These are phyloP conservation scores for Skeletonema potamos DNA, from an alignment of 108 stramenopile species.

Conservation along the genomic window DNA sequence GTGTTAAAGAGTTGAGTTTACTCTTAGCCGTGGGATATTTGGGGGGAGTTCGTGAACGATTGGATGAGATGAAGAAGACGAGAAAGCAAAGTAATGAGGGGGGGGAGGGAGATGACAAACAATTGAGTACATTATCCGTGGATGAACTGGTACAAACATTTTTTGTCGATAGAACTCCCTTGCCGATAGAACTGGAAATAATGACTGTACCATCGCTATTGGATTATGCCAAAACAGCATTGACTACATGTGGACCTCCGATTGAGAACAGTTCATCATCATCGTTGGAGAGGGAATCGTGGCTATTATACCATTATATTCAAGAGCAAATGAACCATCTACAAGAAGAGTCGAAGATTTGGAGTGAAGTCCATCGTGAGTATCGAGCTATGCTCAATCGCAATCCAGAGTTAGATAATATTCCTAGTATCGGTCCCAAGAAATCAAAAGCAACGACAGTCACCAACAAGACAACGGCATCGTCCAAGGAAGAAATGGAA, in stretches of 20 bases:
- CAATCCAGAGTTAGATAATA: conserved; percentile 6
- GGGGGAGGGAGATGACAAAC: not conserved
- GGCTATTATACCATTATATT: conserved; percentile 12
- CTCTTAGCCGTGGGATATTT: conserved; percentile 47
- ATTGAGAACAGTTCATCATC: not conserved
- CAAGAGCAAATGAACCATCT: conserved; percentile 11
- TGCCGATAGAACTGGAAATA: not conserved
- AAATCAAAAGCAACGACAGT: not conserved
- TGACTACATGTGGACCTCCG: not conserved
- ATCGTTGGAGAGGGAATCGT: not conserved
- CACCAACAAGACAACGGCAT: not conserved
- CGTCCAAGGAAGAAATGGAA: conserved; percentile 8
- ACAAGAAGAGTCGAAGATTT: conserved; percentile 17
- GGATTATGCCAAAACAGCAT: not conserved
- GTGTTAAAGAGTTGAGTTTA: conserved; percentile 51
- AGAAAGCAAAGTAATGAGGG: not conserved
- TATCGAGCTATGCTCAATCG: conserved; percentile 28
- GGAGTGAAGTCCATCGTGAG: conserved; percentile 18
- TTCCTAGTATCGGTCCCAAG: not conserved
- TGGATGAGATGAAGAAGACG: conserved; percentile 8
- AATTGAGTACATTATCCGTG: not conserved
- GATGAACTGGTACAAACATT: conserved; percentile 10
- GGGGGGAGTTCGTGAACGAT: conserved; percentile 3
- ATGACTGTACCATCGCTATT: not conserved
- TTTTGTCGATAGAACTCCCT: conserved; percentile 9